Base-by-base conservation (phyloP, 768 basidiomycete genomes). In the Phylloporus arenicola region DNA sequence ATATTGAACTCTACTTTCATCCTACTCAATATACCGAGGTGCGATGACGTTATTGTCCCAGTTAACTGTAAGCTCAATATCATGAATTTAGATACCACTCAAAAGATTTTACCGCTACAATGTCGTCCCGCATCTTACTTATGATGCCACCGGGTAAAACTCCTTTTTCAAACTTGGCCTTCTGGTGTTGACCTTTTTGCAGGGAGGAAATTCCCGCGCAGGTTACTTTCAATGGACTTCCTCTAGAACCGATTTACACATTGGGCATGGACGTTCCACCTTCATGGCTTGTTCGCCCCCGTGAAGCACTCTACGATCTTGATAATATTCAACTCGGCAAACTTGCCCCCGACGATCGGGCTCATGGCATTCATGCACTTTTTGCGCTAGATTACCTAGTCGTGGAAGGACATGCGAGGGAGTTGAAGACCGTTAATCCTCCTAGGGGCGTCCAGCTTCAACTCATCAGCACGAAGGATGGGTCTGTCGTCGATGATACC, bases 391-490 rank as follows among this genome's bases (percentile, higher is more conserved):
- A 97, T 59, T 87, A 92, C 56, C 78, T 99, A 19, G 82, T 98
- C 43, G 79, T 97, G 39, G 95, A 97, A 64, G 96, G 96, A 2
- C 95, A 98, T 59, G 92, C 92, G 0, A 82, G 92, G 10, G 94
- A 98, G 52, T 60, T 70, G 6, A 61, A 61, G 8, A 78, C 81
- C 2, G 78, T 80, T 37, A 71, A 73, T 6, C 86, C 93, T 4
- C 92, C 96, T 0, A 82, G 94, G 12, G 96, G 96, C 6, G 74
- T 97, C 3, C 95, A 98, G 58, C 78, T 99, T 2, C 86, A 96
- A 61, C 80, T 99, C 1, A 72, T 79, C 3, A 72, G 69, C 12
- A 65, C 70, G 24, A 70, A 77, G 5, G 63, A 72, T 45, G 62
- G 59, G 10, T 68, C 65, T 12, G 43, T 55, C 24, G 73, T 94